Percentiles rank a stretch among this genome's conserved stretches.
Evolutionary conservation across 2,329 filamentous ascomycete genomes (phyloP).

Genomic region (Macrophomina tecta): DNA sequence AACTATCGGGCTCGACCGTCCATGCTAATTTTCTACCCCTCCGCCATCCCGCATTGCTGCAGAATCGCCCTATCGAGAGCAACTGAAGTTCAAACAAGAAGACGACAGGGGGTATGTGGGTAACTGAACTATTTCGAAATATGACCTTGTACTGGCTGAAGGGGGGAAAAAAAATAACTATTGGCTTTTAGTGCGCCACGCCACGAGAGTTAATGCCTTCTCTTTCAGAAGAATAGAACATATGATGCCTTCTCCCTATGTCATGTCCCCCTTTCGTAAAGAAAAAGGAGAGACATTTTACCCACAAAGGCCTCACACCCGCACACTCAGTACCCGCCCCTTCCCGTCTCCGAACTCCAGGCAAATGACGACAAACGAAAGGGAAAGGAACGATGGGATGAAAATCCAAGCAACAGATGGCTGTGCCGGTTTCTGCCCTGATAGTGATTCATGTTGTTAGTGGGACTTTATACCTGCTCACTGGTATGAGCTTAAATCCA

Average conservation of each 20-base stretch:
- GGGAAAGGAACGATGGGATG: not conserved
- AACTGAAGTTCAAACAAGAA: not conserved
- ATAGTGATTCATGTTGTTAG: not conserved
- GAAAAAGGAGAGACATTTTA: not conserved
- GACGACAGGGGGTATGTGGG: conserved; percentile 20
- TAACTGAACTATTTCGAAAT: not conserved
- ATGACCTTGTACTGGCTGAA: not conserved
- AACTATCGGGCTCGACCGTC: too few relatives aligned
- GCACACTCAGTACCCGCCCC: not conserved
- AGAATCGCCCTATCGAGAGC: not conserved
- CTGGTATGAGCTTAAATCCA: conserved; percentile 73
- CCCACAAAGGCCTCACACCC: not conserved
- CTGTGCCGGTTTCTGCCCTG: conserved; percentile 10
- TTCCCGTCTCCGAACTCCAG: conserved; percentile 20
- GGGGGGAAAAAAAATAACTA: not conserved
- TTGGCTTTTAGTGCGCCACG: not conserved
- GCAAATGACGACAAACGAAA: conserved; percentile 15
- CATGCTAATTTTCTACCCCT: too few relatives aligned
- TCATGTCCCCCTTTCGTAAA: not conserved
- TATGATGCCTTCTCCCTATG: not conserved
- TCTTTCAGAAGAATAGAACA: not conserved
- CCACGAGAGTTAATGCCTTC: not conserved
- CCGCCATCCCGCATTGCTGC: too few relatives aligned
- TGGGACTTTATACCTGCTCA: conserved; percentile 30
- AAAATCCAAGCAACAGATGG: not conserved